A percentile compares a stretch with the other conserved stretches of the same genome.
phyloP scores from a whole-genome alignment of 2,329 filamentous ascomycete species.

The Teratosphaeria pseudoeucalypti region DNA sequence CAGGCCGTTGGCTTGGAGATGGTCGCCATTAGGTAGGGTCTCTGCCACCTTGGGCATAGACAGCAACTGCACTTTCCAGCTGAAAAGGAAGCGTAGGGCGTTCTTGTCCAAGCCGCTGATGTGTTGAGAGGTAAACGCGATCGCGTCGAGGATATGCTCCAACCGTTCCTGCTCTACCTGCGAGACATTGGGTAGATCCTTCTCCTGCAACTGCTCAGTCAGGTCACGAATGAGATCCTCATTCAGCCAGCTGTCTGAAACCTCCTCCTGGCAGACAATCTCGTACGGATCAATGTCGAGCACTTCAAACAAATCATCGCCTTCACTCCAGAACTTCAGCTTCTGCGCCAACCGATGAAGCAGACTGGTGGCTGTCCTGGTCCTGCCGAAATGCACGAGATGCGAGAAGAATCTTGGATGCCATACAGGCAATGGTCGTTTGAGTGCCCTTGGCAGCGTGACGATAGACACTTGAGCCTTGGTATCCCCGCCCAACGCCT shows the following conservation, averaged over 20 bases:
- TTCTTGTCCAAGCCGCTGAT: slow-evolving; percentile 16
- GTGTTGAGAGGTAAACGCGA: slow-evolving; percentile 18
- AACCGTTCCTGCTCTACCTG: slow-evolving; percentile 16
- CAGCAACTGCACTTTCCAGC: slow-evolving; percentile 20
- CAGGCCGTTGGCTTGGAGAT: slow-evolving; percentile 7
- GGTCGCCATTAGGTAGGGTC: not conserved
- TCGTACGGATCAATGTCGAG: slow-evolving; percentile 35
- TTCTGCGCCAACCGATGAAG: slow-evolving; percentile 62
- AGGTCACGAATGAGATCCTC: slow-evolving; percentile 15
- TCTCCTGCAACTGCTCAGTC: slow-evolving; percentile 29
- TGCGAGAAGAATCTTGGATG: slow-evolving; percentile 86
- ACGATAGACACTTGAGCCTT: slow-evolving; percentile 5
- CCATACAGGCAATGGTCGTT: slow-evolving; percentile 78
- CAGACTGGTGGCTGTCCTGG: slow-evolving; percentile 58
- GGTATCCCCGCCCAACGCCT: slow-evolving; percentile 6
- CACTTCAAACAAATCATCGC: slow-evolving; percentile 69
- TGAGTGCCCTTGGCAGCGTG: slow-evolving; percentile 40
- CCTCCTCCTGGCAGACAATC: slow-evolving; percentile 19
- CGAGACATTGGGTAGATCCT: slow-evolving; percentile 36
- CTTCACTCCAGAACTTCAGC: slow-evolving; percentile 73
- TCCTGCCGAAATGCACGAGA: slow-evolving; percentile 73
- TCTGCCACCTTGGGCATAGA: not conserved
- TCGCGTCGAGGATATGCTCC: slow-evolving; percentile 14
- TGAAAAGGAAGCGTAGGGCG: slow-evolving; percentile 23
- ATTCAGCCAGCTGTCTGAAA: slow-evolving; percentile 20